Conservation (phyloP, 2,329 filamentous ascomycete species). For the Aspergillus sp. region DNA sequence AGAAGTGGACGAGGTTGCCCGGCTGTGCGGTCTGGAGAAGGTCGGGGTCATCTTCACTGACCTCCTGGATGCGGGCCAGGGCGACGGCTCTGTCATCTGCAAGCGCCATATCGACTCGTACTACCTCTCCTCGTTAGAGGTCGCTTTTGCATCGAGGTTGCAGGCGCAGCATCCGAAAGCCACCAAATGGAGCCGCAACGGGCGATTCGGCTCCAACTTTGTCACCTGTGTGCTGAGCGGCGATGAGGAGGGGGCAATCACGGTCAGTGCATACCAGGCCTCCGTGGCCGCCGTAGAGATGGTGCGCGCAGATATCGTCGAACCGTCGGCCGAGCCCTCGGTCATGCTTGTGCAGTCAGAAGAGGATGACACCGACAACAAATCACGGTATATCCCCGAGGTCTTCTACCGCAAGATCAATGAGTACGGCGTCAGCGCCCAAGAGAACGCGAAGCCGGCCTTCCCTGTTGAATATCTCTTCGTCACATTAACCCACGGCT, state of each 20-base stretch:
- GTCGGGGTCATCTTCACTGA: constrained; percentile 96
- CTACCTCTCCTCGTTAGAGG: constrained; percentile 87
- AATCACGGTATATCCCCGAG: constrained; percentile 88
- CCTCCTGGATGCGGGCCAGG: constrained; percentile 74
- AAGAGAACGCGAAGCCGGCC: constrained; percentile 93
- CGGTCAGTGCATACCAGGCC: constrained; percentile 88
- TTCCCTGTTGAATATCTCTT: constrained; percentile 97
- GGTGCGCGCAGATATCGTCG: constrained; percentile 90
- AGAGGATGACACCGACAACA: constrained; percentile 67
- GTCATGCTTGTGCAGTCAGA: constrained; percentile 95
- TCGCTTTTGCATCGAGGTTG: constrained; percentile 81
- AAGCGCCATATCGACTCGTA: constrained; percentile 95
- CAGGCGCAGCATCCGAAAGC: constrained; percentile 86
- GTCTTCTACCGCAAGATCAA: constrained; percentile 96
- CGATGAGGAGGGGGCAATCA: constrained; percentile 83
- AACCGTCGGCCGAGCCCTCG: constrained; percentile 87
- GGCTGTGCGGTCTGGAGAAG: constrained; percentile 78
- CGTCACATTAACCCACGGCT: constrained; percentile 93
- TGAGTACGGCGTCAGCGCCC: constrained; percentile 93
- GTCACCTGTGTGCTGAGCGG: constrained; percentile 96
- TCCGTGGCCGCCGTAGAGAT: constrained; percentile 96
- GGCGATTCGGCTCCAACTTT: constrained; percentile 91
- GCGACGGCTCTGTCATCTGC: constrained; percentile 85
- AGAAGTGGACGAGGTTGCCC: constrained; percentile 76
- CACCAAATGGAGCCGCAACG: constrained; percentile 96